These are phyloP conservation scores for Fusarium bactridioides DNA, from an alignment of 2,329 filamentous ascomycete species.

Conservation along the genomic window DNA sequence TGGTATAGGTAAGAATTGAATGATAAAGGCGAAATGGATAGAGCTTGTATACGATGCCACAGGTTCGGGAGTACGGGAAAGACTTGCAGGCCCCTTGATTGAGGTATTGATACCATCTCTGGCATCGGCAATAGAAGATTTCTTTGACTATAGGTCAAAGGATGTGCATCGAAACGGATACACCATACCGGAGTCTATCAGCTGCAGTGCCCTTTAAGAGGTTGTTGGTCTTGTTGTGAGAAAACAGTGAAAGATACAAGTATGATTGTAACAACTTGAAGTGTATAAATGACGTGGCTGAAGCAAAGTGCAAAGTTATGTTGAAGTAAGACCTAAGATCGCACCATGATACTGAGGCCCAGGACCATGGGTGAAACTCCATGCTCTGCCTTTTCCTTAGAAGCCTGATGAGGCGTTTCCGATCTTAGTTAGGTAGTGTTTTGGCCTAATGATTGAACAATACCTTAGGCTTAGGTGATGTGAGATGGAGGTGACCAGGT, in stretches of 20 bases:
- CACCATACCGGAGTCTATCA: background rate
- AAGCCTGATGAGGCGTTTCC: slow-evolving; percentile 9
- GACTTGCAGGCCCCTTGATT: background rate
- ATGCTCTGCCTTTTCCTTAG: background rate
- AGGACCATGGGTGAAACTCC: background rate
- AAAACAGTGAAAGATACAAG: background rate
- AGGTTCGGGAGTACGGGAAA: slow-evolving; percentile 9
- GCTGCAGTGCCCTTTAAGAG: background rate
- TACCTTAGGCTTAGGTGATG: background rate
- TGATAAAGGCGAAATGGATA: slow-evolving; percentile 22
- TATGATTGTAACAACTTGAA: background rate
- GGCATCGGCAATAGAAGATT: background rate
- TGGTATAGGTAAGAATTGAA: background rate
- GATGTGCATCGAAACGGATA: background rate
- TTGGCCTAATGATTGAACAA: background rate
- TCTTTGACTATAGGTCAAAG: background rate
- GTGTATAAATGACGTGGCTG: background rate
- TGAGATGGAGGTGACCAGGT: background rate
- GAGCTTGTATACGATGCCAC: slow-evolving; percentile 35
- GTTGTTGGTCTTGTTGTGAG: background rate
- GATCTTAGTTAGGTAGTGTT: background rate
- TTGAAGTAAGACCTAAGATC: background rate
- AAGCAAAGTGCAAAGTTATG: background rate
- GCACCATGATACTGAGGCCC: background rate
- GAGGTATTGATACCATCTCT: background rate